These are phyloP conservation scores for Golubevia sp. DNA, from an alignment of 1,284 basidiomycete species.

Conservation along the genomic window DNA sequence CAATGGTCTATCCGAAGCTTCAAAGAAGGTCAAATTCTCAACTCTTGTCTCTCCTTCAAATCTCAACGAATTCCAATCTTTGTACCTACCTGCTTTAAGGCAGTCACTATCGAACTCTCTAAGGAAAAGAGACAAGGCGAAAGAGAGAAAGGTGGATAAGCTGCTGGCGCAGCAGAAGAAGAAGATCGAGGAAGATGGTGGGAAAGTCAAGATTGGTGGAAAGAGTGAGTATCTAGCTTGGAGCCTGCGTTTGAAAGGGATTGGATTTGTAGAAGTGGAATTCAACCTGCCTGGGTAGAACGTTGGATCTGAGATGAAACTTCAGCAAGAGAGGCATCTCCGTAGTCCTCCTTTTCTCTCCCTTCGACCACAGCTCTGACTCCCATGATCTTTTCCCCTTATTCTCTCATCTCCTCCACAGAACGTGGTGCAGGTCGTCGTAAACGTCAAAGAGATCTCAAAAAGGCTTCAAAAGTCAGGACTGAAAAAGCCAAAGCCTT, in stretches of 20 bases:
- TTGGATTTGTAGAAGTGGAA: no score
- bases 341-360: no score
- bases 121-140: conserved; percentile 54
- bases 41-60: conserved; percentile 31
- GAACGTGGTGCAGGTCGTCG: conserved; percentile 41
- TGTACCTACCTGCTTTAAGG: conserved; percentile 39
- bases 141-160: conserved; percentile 52
- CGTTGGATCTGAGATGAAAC: no score
- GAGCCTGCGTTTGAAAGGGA: no score
- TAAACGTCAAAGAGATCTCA: conserved; percentile 32
- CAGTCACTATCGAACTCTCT: conserved; percentile 31
- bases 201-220: conserved; percentile 32
- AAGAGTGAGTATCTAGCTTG: conserved; percentile 23
- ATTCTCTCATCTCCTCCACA: conserved; percentile 1
- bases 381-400: not conserved
- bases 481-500: conserved; percentile 34
- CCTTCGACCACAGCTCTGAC: no score
- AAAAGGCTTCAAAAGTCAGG: conserved; percentile 26
- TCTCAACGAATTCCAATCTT: conserved; percentile 24
- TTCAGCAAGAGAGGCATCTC: no score
- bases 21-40: conserved; percentile 34
- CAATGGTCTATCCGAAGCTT: conserved; percentile 22
- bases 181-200: conserved; percentile 34
- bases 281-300: no score
- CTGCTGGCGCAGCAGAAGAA: conserved; percentile 29